Percentiles rank a stretch among this genome's conserved stretches.
phyloP scores from a whole-genome alignment of 345 rosid genomes.

The Sisymbrium altissimum region DNA sequence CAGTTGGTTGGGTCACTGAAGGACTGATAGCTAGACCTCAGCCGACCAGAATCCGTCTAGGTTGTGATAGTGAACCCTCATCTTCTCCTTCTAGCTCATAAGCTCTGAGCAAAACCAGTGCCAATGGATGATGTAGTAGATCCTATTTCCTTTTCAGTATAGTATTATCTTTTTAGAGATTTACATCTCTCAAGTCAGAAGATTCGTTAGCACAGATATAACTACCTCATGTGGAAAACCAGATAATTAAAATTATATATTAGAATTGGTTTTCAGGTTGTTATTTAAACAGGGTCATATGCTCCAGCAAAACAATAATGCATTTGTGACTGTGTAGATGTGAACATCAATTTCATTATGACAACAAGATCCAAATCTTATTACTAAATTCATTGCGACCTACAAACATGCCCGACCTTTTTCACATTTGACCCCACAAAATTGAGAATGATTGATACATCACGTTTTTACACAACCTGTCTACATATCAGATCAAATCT shows the following conservation, averaged over 20 bases:
- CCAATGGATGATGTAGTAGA: background rate
- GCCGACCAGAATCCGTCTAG: slow-evolving; percentile 54
- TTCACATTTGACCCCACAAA: background rate
- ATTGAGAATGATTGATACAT: background rate
- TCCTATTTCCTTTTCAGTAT: background rate
- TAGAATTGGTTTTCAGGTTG: background rate
- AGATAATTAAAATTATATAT: background rate
- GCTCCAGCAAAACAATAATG: background rate
- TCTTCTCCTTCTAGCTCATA: slow-evolving; percentile 21
- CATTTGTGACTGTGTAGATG: background rate
- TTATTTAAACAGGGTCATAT: background rate
- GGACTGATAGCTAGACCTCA: slow-evolving; percentile 92
- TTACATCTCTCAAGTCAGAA: background rate
- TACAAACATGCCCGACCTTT: background rate
- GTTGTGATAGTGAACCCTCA: slow-evolving; percentile 15
- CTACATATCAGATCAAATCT: slow-evolving; percentile 7
- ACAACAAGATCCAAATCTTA: background rate
- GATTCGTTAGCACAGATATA: background rate
- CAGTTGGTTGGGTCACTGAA: slow-evolving; percentile 75
- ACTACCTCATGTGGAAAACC: background rate
- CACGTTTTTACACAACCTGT: background rate
- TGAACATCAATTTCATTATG: background rate
- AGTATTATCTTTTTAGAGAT: background rate
- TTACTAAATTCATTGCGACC: background rate
- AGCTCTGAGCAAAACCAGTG: background rate